Percentiles rank a stretch among this genome's conserved stretches.
phyloP scores from a whole-genome alignment of 148 eudicot genomes.

The Arbutus unedo region DNA sequence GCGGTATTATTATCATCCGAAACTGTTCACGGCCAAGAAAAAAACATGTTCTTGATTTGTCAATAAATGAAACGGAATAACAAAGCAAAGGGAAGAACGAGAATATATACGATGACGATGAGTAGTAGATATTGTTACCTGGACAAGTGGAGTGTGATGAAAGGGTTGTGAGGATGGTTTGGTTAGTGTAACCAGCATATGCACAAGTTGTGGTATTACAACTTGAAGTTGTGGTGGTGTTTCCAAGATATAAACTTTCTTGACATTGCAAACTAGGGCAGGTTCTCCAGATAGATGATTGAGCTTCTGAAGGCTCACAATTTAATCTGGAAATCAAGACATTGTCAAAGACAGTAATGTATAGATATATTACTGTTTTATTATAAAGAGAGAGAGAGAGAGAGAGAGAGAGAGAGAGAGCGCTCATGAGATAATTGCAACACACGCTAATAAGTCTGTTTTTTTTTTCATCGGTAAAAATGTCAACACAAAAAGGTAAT shows the following conservation, averaged over 20 bases:
- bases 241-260: conserved; percentile 31
- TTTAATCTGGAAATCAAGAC: conserved; percentile 40
- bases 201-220: conserved; percentile 56
- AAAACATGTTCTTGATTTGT: neutral
- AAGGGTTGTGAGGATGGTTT: conserved; percentile 40
- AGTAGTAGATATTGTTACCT: conserved; percentile 29
- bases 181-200: conserved; percentile 57
- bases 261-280: conserved; percentile 38
- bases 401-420: too few species aligned
- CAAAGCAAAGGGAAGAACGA: neutral
- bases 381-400: too few species aligned
- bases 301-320: conserved; percentile 52
- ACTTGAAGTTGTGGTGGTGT: conserved; percentile 45
- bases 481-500: too few species aligned
- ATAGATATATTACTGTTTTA: too few species aligned
- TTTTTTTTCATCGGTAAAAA: too few species aligned
- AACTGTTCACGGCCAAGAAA: conserved; percentile 12
- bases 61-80: conserved; percentile 1
- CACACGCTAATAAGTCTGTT: too few species aligned
- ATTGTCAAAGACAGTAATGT: too few species aligned
- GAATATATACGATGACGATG: neutral
- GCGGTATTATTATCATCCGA: neutral
- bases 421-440: too few species aligned
- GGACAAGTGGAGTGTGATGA: conserved; percentile 50
- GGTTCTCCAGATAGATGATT: conserved; percentile 38